phyloP scores from a whole-genome alignment of 768 basidiomycete genomes.

The Mycena albidolilacea region DNA sequence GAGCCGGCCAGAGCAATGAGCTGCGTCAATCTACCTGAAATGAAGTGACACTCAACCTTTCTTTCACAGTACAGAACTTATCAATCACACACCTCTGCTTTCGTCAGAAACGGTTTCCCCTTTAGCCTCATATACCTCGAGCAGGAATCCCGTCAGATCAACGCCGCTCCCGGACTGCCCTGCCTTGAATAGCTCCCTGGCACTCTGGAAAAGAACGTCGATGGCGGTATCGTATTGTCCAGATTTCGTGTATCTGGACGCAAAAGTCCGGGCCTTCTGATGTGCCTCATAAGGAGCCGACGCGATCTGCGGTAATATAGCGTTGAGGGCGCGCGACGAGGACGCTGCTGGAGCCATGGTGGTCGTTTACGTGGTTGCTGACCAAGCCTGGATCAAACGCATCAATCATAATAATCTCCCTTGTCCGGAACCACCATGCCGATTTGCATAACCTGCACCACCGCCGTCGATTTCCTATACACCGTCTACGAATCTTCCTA shows the following conservation, averaged over 20 bases:
- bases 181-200: slow-evolving; percentile 89
- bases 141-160: slow-evolving; percentile 84
- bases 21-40: slow-evolving; percentile 84
- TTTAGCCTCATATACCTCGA: slow-evolving; percentile 88
- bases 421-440: slow-evolving; percentile 65
- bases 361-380: slow-evolving; percentile 3
- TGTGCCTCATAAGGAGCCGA: slow-evolving; percentile 93
- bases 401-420: not conserved
- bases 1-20: slow-evolving; percentile 90
- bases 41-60: slow-evolving; percentile 36
- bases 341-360: slow-evolving; percentile 46
- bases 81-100: slow-evolving; percentile 75
- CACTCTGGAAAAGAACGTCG: slow-evolving; percentile 93
- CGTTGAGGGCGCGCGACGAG: slow-evolving; percentile 78
- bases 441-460: slow-evolving; percentile 84
- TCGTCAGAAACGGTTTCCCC: slow-evolving; percentile 82
- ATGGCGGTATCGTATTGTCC: slow-evolving; percentile 88
- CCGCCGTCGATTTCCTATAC: slow-evolving; percentile 77
- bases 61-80: not conserved
- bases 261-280: slow-evolving; percentile 96
- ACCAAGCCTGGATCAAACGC: not conserved
- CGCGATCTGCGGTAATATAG: slow-evolving; percentile 81
- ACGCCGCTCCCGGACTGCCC: slow-evolving; percentile 92
- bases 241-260: slow-evolving; percentile 88
- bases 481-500: slow-evolving; percentile 85